Percentiles rank a stretch among this genome's conserved stretches.
phyloP scores from a whole-genome alignment of 257 asterid genomes.

The Solanum piurae region DNA sequence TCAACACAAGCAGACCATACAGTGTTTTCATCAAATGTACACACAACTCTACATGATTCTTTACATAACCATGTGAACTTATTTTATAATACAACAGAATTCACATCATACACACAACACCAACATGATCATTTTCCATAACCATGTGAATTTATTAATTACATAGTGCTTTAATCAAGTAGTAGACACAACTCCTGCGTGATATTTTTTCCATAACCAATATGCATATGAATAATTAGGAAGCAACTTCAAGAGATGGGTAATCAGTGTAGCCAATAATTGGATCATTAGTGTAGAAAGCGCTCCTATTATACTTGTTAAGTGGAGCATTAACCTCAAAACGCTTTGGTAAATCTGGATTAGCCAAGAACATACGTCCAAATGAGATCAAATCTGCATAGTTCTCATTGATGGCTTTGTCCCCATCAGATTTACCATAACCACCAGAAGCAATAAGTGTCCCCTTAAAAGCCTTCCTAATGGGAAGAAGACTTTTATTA shows the following conservation, averaged over 20 bases:
- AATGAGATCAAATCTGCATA: slow-evolving; percentile 52
- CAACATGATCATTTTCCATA: neutral
- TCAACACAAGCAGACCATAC: neutral
- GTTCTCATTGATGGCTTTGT: slow-evolving; percentile 20
- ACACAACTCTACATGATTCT: neutral
- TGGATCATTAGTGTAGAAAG: slow-evolving; percentile 58
- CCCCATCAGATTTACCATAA: slow-evolving; percentile 35
- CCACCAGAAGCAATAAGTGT: slow-evolving; percentile 61
- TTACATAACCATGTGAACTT: neutral
- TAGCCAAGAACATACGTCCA: slow-evolving; percentile 62
- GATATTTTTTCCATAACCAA: neutral
- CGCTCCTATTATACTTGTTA: slow-evolving; percentile 37
- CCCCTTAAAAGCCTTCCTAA: slow-evolving; percentile 36
- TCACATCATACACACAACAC: neutral
- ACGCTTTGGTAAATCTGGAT: slow-evolving; percentile 56
- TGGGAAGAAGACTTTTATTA: neutral
- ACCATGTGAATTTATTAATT: neutral
- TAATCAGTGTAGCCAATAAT: slow-evolving; percentile 69
- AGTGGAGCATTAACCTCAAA: slow-evolving; percentile 41
- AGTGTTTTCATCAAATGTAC: neutral
- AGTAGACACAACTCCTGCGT: neutral
- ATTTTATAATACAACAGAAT: neutral
- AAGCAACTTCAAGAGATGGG: slow-evolving; percentile 33
- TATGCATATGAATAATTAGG: neutral
- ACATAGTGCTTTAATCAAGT: neutral